These are phyloP conservation scores for Beta macrorhiza DNA, from an alignment of 179 eudicot species.

Conservation along the genomic window DNA sequence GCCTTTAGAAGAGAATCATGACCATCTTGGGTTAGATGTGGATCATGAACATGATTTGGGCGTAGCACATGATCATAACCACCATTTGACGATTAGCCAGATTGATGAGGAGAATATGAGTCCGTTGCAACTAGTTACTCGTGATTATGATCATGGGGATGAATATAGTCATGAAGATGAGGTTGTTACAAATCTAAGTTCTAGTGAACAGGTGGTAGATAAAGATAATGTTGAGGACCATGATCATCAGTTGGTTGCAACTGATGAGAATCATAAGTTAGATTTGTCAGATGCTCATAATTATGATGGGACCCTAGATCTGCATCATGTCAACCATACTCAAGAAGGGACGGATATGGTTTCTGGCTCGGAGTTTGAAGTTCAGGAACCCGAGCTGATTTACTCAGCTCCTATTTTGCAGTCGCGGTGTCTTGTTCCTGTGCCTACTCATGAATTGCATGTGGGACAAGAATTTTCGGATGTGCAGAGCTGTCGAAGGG, in stretches of 20 bases:
- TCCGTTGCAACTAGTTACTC: constrained; percentile 20
- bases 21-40: constrained; percentile 24
- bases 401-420: constrained; percentile 30
- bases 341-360: constrained; percentile 22
- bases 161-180: constrained; percentile 33
- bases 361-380: constrained; percentile 27
- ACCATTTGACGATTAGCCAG: constrained; percentile 33
- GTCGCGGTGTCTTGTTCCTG: constrained; percentile 31
- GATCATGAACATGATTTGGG: constrained; percentile 26
- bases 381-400: constrained; percentile 28
- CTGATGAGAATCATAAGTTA: constrained; percentile 25
- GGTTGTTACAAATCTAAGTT: constrained; percentile 24
- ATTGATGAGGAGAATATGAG: constrained; percentile 33
- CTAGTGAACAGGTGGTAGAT: constrained; percentile 31
- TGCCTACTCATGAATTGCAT: constrained; percentile 32
- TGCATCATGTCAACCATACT: constrained; percentile 19
- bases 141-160: constrained; percentile 25
- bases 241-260: constrained; percentile 20
- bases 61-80: constrained; percentile 27
- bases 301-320: constrained; percentile 23
- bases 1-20: constrained; percentile 24
- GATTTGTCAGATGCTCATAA: constrained; percentile 26
- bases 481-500: constrained; percentile 69
- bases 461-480: constrained; percentile 80
- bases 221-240: constrained; percentile 28